A percentile compares a stretch with the other conserved stretches of the same genome.
phyloP scores from a whole-genome alignment of 2,329 filamentous ascomycete species.

The Cladosporium phlei region DNA sequence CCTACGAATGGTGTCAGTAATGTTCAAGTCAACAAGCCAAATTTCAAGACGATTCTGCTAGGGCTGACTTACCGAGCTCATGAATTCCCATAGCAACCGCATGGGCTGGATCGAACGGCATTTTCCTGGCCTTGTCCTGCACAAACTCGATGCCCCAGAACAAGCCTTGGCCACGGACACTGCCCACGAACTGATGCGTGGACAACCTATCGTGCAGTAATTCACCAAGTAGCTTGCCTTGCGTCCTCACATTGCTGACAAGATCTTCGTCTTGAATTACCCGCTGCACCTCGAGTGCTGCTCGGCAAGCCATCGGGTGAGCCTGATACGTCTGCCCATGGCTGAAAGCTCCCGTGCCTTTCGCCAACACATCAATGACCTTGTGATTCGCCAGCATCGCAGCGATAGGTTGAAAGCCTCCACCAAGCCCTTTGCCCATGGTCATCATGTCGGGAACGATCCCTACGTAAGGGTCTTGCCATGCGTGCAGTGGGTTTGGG shows the following conservation, averaged over 20 bases:
- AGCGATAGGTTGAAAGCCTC: constrained; percentile 59
- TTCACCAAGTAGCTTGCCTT: constrained; percentile 48
- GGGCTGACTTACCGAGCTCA: constrained; percentile 41
- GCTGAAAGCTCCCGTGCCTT: constrained; percentile 46
- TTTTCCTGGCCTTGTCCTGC: constrained; percentile 49
- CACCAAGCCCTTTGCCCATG: constrained; percentile 62
- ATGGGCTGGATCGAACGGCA: constrained; percentile 46
- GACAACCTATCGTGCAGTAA: constrained; percentile 43
- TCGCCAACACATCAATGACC: constrained; percentile 47
- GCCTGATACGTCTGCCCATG: constrained; percentile 63
- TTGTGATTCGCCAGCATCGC: constrained; percentile 52
- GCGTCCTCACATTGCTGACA: constrained; percentile 52
- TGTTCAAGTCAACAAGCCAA: no score
- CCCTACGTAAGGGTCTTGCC: constrained; percentile 50
- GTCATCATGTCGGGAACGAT: constrained; percentile 62
- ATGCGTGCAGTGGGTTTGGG: constrained; percentile 50
- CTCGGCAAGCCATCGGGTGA: constrained; percentile 55
- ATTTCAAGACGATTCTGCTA: not conserved
- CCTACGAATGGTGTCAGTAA: constrained; percentile 28
- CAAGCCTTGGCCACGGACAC: constrained; percentile 57
- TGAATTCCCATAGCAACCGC: constrained; percentile 48
- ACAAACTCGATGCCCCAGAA: constrained; percentile 60
- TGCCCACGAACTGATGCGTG: constrained; percentile 49
- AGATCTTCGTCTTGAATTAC: constrained; percentile 56
- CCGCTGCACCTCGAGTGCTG: constrained; percentile 58